Percentiles rank a stretch among this genome's conserved stretches.
Conservation (phyloP, 192 early-diverging fungal genomes). For the Geranomyces michiganensis region DNA sequence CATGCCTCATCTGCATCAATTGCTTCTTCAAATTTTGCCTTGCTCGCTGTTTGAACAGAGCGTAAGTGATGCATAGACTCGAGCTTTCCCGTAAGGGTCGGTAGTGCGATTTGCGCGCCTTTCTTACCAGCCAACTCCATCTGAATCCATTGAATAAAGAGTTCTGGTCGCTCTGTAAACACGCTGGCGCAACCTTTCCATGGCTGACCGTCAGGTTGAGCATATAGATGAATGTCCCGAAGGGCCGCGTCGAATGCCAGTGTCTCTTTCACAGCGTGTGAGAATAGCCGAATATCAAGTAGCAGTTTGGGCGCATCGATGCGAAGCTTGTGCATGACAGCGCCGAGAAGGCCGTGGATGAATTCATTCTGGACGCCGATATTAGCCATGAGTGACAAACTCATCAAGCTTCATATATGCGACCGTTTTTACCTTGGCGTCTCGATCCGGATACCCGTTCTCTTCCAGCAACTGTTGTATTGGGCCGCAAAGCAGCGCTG, state of each 20-base stretch:
- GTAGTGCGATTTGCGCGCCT: not conserved
- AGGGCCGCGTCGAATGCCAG: slow-evolving; percentile 29
- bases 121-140: slow-evolving; percentile 30
- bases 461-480: slow-evolving; percentile 28
- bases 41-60: too few species aligned
- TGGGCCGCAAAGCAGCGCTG: slow-evolving; percentile 30
- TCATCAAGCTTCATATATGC: too few species aligned
- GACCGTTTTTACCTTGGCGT: slow-evolving; percentile 29
- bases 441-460: slow-evolving; percentile 13
- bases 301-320: slow-evolving; percentile 35
- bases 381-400: not conserved
- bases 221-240: slow-evolving; percentile 38
- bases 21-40: slow-evolving; percentile 26
- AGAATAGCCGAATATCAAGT: slow-evolving; percentile 17
- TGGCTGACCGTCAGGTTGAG: not conserved
- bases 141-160: slow-evolving; percentile 30
- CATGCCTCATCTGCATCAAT: slow-evolving; percentile 29
- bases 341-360: slow-evolving; percentile 21
- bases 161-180: slow-evolving; percentile 36
- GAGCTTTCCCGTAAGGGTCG: not conserved
- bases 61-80: too few species aligned
- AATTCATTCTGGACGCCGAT: slow-evolving; percentile 26
- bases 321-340: slow-evolving; percentile 34
- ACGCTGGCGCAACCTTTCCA: slow-evolving; percentile 34
- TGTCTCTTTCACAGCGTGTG: slow-evolving; percentile 37